Evolutionary conservation across 768 basidiomycete genomes (phyloP), one percentile per base, ranked within the genome.

Genomic region (Mycena olivaceomarginata): DNA sequence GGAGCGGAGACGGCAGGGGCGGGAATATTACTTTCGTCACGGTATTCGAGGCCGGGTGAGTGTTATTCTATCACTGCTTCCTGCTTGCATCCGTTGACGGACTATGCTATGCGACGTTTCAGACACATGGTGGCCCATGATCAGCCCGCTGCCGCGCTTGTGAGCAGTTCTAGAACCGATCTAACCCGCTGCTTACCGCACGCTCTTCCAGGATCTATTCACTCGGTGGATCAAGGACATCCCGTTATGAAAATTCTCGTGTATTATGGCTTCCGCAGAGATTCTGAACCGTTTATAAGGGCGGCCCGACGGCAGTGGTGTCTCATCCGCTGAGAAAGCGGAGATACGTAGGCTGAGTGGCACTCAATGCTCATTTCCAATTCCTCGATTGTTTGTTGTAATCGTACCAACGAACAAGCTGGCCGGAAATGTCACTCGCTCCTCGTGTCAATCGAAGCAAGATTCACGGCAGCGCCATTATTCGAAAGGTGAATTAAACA

Each of bases 1-100:
- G 90, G 46, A 76, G 78, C 39, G 80, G 18, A 45, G 65, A 70
- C 13, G 75, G 75, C 18, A 59, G 74, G 0, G 88, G 89, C 18
- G 91, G 90, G 11, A 90, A 89, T 79, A 83, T 90, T 63, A 89
- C 91, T 16, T 91, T 88, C 75, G 88, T 91, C 41, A 82, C 86
- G 31, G 85, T 92, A 57, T 84, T 87, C 76, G 88, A 91, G 41
- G 91, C 91, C 46, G 91, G 91, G 77, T 91, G 86, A 53, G 63
- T 56, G 20, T 40, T n/a, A 31, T 31, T 31, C 31, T 31, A 31
- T 18, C 0, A n/a, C 9, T n/a, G 15, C 8, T 53, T 20, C 7
- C 16, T n/a, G 20, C 18, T 7, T n/a, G 31, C 37, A 15, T 67
- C 60, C 31, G 15, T 16, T 68, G 16, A 76, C 22, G 45, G 12